These are phyloP conservation scores for Diaporthe vexans DNA, from an alignment of 2,329 filamentous ascomycete species.

Conservation along the genomic window DNA sequence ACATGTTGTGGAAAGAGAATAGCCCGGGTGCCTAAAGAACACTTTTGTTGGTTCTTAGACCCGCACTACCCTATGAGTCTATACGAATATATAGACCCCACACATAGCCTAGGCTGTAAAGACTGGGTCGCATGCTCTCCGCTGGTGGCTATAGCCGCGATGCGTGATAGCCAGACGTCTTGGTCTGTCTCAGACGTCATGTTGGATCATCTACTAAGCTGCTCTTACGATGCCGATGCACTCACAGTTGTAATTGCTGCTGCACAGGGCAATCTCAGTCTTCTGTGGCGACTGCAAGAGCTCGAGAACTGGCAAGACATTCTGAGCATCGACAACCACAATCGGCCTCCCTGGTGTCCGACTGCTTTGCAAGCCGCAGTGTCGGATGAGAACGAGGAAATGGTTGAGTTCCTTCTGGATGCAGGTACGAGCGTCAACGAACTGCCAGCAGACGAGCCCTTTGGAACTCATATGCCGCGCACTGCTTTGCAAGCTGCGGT, in stretches of 20 bases:
- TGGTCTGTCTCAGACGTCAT: neutral
- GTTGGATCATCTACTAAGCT: neutral
- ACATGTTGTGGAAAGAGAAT: neutral
- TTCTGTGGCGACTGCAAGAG: neutral
- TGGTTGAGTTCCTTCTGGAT: neutral
- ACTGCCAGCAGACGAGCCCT: neutral
- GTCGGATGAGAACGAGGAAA: no score
- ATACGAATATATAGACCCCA: no score
- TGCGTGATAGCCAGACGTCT: fast-evolving
- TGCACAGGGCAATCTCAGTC: neutral
- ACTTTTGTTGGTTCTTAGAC: neutral
- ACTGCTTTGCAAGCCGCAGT: neutral
- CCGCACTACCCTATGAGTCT: neutral
- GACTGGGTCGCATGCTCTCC: neutral
- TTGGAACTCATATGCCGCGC: neutral
- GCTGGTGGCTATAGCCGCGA: neutral
- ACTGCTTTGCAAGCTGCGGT: constrained; percentile 8
- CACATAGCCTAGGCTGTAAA: no score
- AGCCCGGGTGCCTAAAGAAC: neutral
- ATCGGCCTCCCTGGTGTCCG: neutral
- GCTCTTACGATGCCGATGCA: neutral
- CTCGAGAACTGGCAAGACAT: neutral
- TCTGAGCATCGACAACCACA: neutral
- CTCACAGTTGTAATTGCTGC: neutral
- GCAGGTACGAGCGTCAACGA: neutral